Evolutionary conservation across 2,329 filamentous ascomycete genomes (phyloP), one percentile per base, ranked within the genome.

Genomic region (Phyllosticta ampelicida): DNA sequence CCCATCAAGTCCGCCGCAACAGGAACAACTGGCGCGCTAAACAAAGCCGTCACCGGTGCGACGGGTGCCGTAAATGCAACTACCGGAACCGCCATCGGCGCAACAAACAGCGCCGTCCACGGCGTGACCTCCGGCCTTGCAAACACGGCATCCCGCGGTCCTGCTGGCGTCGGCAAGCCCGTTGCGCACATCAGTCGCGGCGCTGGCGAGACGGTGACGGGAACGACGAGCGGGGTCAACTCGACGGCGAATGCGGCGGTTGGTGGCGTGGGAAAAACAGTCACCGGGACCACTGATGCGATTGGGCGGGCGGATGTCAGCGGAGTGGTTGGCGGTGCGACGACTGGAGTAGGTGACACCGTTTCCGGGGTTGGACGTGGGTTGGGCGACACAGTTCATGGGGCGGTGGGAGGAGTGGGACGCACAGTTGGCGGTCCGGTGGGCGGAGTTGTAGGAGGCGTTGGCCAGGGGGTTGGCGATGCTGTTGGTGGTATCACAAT

Each of bases 251-350:
- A 70, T 0, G 67, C 67, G 10, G 68, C 73, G 9, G 75, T 74
- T 2, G 71, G 70, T 54, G 74, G 74, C 0, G 58, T 76, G 5
- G 73, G 75, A 29, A 69, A 71, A 4, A 76, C 74, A 0, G 70
- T 75, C 3, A 71, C 69, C 13, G 75, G 76, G 60, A 77, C 75
- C 0, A 75, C 74, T 1, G 66, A 67, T 2, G 74, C 73, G 5
- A 55, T 76, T n/a, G 73, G 73, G 1, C 70, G 67, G 56, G 74
- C 74, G 1, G 74, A 77, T 63, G 61, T 73, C 16, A 70, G 66
- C 53, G 74, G 74, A 0, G 68, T 68, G 2, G 71, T 69, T 5
- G 66, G 65, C 1, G 74, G 74, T 1, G 67, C 70, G 18, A 71
- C 69, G 1, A 65, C 63, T 1, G 68, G 69, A 13, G 54, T 67